These are phyloP conservation scores for Thinopyrum obtusiflorum DNA, from an alignment of 202 grass and related monocot genomes.

Conservation along the genomic window DNA sequence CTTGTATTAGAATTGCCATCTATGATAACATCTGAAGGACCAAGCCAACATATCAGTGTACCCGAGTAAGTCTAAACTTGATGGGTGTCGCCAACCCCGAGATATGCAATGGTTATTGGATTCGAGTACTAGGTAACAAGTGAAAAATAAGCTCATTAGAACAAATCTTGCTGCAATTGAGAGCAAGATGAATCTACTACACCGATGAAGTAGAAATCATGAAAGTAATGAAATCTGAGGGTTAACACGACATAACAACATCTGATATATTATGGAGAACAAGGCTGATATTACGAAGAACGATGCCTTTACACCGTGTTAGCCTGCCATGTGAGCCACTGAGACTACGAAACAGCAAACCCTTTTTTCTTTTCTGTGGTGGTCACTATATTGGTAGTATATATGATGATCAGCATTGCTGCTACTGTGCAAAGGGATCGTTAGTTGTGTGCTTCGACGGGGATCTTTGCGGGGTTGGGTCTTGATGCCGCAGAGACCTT, in stretches of 20 bases:
- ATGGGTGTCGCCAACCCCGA: background rate
- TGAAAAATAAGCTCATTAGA: constrained; percentile 2
- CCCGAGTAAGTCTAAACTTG: background rate
- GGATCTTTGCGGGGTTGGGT: background rate
- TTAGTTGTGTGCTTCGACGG: constrained; percentile 18
- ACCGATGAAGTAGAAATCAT: background rate
- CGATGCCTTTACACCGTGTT: background rate
- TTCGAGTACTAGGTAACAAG: background rate
- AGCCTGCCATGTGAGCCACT: constrained; percentile 26
- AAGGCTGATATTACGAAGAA: background rate
- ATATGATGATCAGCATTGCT: constrained; percentile 17
- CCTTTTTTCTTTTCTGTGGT: background rate
- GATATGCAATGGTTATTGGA: background rate
- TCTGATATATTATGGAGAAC: background rate
- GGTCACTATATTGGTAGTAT: background rate
- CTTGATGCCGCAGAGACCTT: constrained; percentile 4
- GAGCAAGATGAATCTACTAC: background rate
- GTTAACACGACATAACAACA: background rate
- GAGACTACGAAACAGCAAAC: background rate
- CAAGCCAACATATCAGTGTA: background rate
- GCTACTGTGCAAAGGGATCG: background rate
- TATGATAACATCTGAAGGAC: background rate
- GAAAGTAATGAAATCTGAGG: background rate
- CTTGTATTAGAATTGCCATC: background rate
- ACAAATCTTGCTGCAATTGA: background rate